A percentile compares a stretch with the other conserved stretches of the same genome.
Conservation (phyloP, 768 basidiomycete species). For the Lentinula detonsa region DNA sequence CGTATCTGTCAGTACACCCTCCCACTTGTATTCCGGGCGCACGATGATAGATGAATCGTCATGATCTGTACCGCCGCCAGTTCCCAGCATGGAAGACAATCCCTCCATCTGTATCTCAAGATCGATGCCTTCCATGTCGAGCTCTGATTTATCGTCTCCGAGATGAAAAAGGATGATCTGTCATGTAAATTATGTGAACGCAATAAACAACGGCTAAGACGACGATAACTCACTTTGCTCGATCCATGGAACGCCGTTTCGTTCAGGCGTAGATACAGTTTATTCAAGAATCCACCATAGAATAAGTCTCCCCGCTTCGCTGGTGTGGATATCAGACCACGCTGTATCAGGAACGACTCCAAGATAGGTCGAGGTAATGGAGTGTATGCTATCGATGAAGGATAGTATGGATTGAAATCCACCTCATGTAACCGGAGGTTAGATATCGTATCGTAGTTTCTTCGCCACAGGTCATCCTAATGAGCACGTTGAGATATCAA, state of each 20-base stretch:
- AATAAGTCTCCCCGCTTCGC: constrained; percentile 42
- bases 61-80: constrained; percentile 65
- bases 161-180: constrained; percentile 63
- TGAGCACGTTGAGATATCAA: background rate
- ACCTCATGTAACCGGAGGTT: constrained; percentile 39
- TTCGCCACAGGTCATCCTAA: constrained; percentile 72
- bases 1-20: constrained; percentile 57
- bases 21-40: constrained; percentile 65
- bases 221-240: constrained; percentile 32
- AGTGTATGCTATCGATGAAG: constrained; percentile 65
- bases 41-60: constrained; percentile 55
- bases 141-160: constrained; percentile 41
- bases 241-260: constrained; percentile 56
- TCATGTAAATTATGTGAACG: background rate
- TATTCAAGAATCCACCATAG: constrained; percentile 64
- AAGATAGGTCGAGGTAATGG: constrained; percentile 60
- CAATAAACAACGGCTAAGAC: background rate
- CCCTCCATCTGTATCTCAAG: constrained; percentile 33
- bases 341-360: constrained; percentile 57
- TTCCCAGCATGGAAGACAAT: constrained; percentile 52
- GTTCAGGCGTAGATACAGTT: constrained; percentile 65
- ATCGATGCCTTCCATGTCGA: constrained; percentile 64
- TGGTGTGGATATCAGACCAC: constrained; percentile 48
- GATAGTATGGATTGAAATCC: constrained; percentile 70
- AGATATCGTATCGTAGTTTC: constrained; percentile 55